Evolutionary conservation across 2,329 filamentous ascomycete species (phyloP), one percentile per base, ranked within the genome.

Genomic region (Aspergillus ochraceus): DNA sequence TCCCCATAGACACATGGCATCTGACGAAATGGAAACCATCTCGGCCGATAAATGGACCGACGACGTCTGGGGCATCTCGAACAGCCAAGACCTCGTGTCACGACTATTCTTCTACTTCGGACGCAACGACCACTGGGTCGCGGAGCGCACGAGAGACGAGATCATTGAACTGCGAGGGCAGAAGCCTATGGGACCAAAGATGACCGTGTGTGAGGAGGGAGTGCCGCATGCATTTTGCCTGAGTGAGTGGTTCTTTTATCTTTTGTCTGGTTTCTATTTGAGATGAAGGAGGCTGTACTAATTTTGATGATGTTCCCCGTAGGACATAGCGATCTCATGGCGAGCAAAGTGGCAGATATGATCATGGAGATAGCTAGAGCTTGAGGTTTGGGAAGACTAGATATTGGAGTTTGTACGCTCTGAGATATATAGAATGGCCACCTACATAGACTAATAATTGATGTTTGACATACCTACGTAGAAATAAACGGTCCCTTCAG

Each of bases 161-260:
- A 74, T 88, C 42, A 81, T 88, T 51, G 71, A 70, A 45, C 66
- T 76, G 11, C 71, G 81, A 47, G 80, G 79, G 20, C 60, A 39
- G 55, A 58, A 53, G 61, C 57, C 70, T 59, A 65, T 67, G 26
- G 79, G 80, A 32, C 81, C 83, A 3, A 74, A 70, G 19, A 86
- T 88, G 82, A 71, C 83, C 57, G 76, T 88, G 62, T 84, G 85
- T 67, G 78, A 83, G 62, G 74, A 77, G 51, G 82, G 81, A 0
- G 76, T 86, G 63, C 81, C 81, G 52, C 86, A 88, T 78, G 84
- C 81, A 0, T 88, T 88, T 72, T 87, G 84, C 68, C 76, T 87
- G 60, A 76, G 79, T 81, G 64, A 77, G 79, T 78, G 29, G 45
- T 54, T 22, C 52, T 24, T 52, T 6, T 6, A 17, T 30, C 11